These are phyloP conservation scores for Vigna hirtella DNA, from an alignment of 306 rosid species.

Conservation along the genomic window DNA sequence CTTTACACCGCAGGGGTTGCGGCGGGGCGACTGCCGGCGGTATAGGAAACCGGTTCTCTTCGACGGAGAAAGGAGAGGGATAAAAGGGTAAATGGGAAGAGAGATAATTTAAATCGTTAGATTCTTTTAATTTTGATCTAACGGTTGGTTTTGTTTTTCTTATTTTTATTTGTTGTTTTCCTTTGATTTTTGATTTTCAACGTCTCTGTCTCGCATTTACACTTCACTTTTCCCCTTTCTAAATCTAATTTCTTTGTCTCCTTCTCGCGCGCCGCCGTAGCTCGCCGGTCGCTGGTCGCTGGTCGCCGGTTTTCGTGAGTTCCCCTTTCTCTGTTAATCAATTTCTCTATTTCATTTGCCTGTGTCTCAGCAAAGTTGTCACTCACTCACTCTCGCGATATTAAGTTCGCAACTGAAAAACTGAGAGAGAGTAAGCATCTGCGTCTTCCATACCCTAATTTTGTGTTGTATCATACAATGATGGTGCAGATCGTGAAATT, in stretches of 20 bases:
- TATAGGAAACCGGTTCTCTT: too few relatives aligned
- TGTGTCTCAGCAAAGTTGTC: not conserved
- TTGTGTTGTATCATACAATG: not conserved
- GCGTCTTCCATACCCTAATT: not conserved
- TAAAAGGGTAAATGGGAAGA: too few relatives aligned
- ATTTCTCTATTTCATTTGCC: not conserved
- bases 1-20: too few relatives aligned
- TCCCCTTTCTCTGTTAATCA: not conserved
- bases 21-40: too few relatives aligned
- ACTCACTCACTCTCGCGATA: not conserved
- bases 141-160: too few relatives aligned
- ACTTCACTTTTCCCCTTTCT: not conserved
- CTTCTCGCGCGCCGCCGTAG: not conserved
- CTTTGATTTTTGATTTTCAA: too few relatives aligned
- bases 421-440: not conserved
- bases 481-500: constrained; percentile 24
- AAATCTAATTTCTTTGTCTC: not conserved
- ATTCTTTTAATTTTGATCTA: too few relatives aligned
- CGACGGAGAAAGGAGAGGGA: too few relatives aligned
- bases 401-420: not conserved
- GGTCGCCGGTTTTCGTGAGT: not conserved
- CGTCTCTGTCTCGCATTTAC: too few relatives aligned
- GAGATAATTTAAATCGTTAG: too few relatives aligned
- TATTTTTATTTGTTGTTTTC: too few relatives aligned
- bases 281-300: not conserved